Evolutionary conservation across 441 rosid species (phyloP).

Genomic region (Gossypium gossypioides): DNA sequence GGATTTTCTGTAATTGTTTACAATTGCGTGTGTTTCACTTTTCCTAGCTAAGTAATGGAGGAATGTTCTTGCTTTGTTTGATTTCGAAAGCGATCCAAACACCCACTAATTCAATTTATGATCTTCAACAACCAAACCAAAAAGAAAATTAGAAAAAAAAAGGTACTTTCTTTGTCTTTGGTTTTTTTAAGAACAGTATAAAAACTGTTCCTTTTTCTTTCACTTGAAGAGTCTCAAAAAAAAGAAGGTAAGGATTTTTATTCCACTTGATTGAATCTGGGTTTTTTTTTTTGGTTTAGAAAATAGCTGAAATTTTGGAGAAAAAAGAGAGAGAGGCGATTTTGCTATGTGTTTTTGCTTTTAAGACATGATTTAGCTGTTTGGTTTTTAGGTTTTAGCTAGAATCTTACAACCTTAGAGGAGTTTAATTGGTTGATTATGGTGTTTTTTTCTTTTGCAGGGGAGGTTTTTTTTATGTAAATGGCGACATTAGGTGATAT

Average conservation of each 20-base stretch:
- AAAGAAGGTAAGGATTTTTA: background rate
- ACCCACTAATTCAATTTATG: slow-evolving; percentile 21
- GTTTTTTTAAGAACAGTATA: background rate
- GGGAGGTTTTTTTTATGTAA: slow-evolving; percentile 12
- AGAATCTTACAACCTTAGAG: background rate
- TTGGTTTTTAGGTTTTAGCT: background rate
- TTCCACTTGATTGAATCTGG: background rate
- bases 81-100: slow-evolving; percentile 27
- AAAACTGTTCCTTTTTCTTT: background rate
- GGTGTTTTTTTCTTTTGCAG: slow-evolving; percentile 4
- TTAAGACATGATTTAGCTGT: background rate
- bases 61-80: slow-evolving; percentile 24
- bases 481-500: slow-evolving; percentile 81
- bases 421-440: background rate
- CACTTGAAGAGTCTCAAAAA: background rate
- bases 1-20: background rate
- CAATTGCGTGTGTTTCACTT: slow-evolving; percentile 22
- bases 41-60: slow-evolving; percentile 13
- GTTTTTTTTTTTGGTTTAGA: background rate
- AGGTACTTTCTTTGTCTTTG: background rate
- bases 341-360: background rate
- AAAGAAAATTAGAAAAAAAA: background rate
- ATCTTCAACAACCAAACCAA: slow-evolving; percentile 7
- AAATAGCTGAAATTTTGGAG: background rate
- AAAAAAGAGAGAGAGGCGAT: too few species aligned